Base-by-base conservation (phyloP, 805 yeast genomes). In the Cyberlindnera japonica region DNA sequence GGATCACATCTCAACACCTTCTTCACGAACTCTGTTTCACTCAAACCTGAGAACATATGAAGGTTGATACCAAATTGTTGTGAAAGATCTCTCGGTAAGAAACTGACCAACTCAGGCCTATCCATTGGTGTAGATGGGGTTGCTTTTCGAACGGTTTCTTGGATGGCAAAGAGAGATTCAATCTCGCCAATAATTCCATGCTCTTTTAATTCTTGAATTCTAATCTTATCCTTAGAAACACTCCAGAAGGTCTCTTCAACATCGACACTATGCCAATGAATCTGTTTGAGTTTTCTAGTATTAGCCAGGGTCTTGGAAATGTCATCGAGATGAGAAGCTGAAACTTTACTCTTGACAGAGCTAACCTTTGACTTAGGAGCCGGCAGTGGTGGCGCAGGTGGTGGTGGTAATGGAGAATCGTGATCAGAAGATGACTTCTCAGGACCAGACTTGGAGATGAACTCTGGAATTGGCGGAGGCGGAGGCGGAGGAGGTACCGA, bases 1-100 rank as follows among this genome's bases (percentile, higher is more conserved):
- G 67, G 67, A 39, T 86, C 84, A 65, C 99, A 93, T 33, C 71
- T 74, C 45, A 93, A 65, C 8, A 93, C 76, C 57, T 81, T 83
- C n/a, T 51, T 38, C 7, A 91, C 81, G 21, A 91, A 70, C 31
- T 77, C 83, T 5, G 74, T 77, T 27, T 82, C 95, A 1, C 81
- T 50, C 17, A 77, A 49, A 30, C 67, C 67, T 5, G 87, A 71
- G 62, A 79, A 87, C 66, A 79, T 72, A 58, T 93, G 98, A 38
- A 93, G 69, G 57, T 91, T 90, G 56, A 93, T 93, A 28, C 95
- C 96, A 67, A 93, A 89, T 53, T 88, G 97, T 58, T 93, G 99
- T 1, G 95, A 86, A 33, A 89, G 65, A 53, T 91, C 97, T 45
- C 95, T 71, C 1, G 95, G 75, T 37, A 93, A 69, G 47, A 82